phyloP scores from a whole-genome alignment of 768 basidiomycete genomes.

The Phanerodontia chrysosporium region DNA sequence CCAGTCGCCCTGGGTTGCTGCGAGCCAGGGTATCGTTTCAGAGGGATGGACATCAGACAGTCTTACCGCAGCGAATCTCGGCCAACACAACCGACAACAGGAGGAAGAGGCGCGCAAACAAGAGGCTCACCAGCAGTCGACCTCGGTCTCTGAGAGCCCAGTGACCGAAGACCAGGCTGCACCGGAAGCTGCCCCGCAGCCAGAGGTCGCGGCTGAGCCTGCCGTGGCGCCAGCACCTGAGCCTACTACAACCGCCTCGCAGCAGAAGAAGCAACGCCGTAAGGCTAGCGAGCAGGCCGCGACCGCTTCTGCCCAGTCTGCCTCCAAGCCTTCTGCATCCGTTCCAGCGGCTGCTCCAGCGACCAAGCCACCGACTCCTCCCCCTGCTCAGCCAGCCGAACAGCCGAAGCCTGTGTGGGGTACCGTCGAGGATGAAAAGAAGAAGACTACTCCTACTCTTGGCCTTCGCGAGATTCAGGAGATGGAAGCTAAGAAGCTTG shows the following conservation, averaged over 20 bases:
- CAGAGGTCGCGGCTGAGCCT: conserved; percentile 11
- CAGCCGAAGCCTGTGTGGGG: conserved; percentile 57
- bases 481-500: conserved; percentile 78
- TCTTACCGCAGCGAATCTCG: conserved; percentile 54
- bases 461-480: conserved; percentile 95
- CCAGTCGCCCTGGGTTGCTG: conserved; percentile 52
- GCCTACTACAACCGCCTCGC: conserved; percentile 6
- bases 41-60: conserved; percentile 49
- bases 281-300: conserved; percentile 9
- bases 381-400: not conserved
- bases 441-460: conserved; percentile 40
- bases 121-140: conserved; percentile 12
- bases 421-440: conserved; percentile 61
- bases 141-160: not conserved
- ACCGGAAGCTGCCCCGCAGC: not conserved
- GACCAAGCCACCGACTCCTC: conserved; percentile 5
- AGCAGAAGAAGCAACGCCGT: conserved; percentile 14
- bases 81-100: conserved; percentile 54
- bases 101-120: conserved; percentile 29
- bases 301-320: conserved; percentile 9
- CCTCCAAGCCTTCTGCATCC: conserved; percentile 7
- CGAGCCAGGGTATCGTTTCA: conserved; percentile 42
- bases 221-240: conserved; percentile 11
- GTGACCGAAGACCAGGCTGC: conserved; percentile 13
- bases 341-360: conserved; percentile 13